Conservation (phyloP, 805 yeast species). For the Saccharomycopsis synnaedendra region DNA sequence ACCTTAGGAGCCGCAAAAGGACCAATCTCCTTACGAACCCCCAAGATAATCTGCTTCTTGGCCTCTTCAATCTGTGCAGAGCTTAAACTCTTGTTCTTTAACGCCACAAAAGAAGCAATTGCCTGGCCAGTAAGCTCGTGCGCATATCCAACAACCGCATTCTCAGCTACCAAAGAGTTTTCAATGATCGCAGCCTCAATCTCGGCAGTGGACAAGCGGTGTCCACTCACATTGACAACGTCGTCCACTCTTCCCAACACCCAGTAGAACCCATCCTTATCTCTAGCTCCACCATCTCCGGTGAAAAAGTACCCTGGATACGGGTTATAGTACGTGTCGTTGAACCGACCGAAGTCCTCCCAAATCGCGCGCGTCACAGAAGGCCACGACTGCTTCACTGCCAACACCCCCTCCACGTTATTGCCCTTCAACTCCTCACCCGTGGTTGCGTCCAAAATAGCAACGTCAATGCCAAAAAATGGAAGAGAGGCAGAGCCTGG, state of each 20-base stretch:
- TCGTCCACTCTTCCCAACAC: constrained; percentile 81
- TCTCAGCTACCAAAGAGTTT: constrained; percentile 58
- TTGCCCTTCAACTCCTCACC: constrained; percentile 60
- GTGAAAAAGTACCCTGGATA: constrained; percentile 77
- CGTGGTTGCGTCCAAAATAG: constrained; percentile 60
- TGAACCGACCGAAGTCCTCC: constrained; percentile 61
- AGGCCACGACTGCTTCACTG: constrained; percentile 68
- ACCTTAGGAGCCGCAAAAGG: constrained; percentile 81
- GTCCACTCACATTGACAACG: constrained; percentile 81
- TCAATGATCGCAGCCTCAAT: constrained; percentile 76
- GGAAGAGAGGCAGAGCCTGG: constrained; percentile 84
- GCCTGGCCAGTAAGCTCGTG: constrained; percentile 85
- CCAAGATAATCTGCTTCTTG: constrained; percentile 53
- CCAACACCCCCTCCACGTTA: constrained; percentile 74
- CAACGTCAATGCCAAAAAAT: constrained; percentile 70
- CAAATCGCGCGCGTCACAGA: constrained; percentile 77
- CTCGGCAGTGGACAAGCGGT: constrained; percentile 81
- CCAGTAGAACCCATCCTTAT: constrained; percentile 77
- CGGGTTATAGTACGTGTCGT: constrained; percentile 76
- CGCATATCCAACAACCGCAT: constrained; percentile 75
- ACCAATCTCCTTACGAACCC: constrained; percentile 71
- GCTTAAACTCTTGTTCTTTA: constrained; percentile 42
- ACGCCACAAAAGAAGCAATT: constrained; percentile 69
- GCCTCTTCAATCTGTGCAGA: constrained; percentile 35
- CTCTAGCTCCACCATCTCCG: constrained; percentile 87